phyloP scores from a whole-genome alignment of 805 yeast species.

The Barnettozyma sp. region DNA sequence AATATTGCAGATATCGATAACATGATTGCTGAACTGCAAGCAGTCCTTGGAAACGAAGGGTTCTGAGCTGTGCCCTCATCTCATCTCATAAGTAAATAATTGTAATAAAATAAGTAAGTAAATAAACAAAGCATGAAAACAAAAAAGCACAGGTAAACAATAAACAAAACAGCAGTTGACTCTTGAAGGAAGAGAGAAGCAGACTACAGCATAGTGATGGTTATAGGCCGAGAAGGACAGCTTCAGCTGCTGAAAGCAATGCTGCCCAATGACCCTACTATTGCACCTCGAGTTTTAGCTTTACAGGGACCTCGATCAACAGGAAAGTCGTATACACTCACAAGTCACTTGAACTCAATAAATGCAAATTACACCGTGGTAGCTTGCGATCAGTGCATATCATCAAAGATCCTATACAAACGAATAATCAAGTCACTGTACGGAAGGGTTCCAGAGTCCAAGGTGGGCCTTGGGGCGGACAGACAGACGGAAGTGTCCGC shows the following conservation, averaged over 20 bases:
- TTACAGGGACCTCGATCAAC: conserved; percentile 21
- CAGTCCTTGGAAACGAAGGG: conserved; percentile 50
- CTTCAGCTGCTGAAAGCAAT: conserved; percentile 14
- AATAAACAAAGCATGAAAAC: too few species aligned
- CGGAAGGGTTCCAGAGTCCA: conserved; percentile 8
- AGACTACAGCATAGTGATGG: too few species aligned
- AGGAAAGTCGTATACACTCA: conserved; percentile 20
- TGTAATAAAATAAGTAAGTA: too few species aligned
- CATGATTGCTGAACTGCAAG: conserved; percentile 42
- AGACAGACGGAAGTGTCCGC: conserved; percentile 12
- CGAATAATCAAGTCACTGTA: conserved; percentile 11
- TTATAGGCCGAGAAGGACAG: conserved; percentile 16
- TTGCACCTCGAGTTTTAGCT: conserved; percentile 10
- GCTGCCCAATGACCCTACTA: conserved; percentile 6
- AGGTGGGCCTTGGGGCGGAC: background rate
- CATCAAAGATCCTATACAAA: conserved; percentile 21
- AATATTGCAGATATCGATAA: conserved; percentile 50
- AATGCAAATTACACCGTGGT: conserved; percentile 16
- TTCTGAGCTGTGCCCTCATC: too few species aligned
- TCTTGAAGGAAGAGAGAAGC: too few species aligned
- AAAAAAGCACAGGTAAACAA: too few species aligned
- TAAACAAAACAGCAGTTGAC: too few species aligned
- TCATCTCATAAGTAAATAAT: too few species aligned
- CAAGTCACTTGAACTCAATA: conserved; percentile 7
- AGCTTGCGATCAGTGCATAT: conserved; percentile 23